Evolutionary conservation across 371 early-diverging fungal genomes (phyloP), one percentile per base, ranked within the genome.

Genomic region (Ordospora colligata): DNA sequence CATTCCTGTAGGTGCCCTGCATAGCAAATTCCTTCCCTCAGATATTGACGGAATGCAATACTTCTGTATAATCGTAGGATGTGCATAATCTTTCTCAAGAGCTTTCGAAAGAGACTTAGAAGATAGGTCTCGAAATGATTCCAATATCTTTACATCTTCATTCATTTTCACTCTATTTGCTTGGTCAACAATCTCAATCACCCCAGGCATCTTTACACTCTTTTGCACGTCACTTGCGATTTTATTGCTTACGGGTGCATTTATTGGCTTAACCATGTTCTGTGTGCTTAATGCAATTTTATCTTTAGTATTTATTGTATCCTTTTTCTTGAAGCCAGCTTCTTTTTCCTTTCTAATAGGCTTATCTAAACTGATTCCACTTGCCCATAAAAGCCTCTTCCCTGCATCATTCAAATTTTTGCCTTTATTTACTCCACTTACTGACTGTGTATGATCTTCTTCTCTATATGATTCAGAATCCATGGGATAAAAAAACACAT

Each of bases 1-100:
- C 63, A 91, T 91, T 6, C 99, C 99, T 0, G 99, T 99, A 78
- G 94, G 96, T n/a, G 99, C 97, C 25, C 96, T 92, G 22, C 94
- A 93, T 82, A 99, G 92, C 7, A 97, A 91, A 84, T 96, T 94
- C 2, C 95, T 89, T 1, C 96, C 96, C 77, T 90, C 89, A 90
- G 95, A 88, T 52, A 95, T 92, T 69, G 94, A 91, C 43, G 92
- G 90, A 54, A 96, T 89, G 12, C 93, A 91, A 84, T 91, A 87
- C 83, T 89, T 89, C 84, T 92, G 93, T 37, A 98, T 94, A 8
- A 95, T 94, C 10, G 97, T 96, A 11, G 97, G 95, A 67, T 87
- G 88, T 19, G 87, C 87, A 87, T 94, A 96, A 68, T 89, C 87
- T 70, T 93, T 88, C 19, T 93, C 86, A 74, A 90, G 89, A 79